These are phyloP conservation scores for Euryodendron excelsum DNA, from an alignment of 148 eudicot genomes.

Conservation along the genomic window DNA sequence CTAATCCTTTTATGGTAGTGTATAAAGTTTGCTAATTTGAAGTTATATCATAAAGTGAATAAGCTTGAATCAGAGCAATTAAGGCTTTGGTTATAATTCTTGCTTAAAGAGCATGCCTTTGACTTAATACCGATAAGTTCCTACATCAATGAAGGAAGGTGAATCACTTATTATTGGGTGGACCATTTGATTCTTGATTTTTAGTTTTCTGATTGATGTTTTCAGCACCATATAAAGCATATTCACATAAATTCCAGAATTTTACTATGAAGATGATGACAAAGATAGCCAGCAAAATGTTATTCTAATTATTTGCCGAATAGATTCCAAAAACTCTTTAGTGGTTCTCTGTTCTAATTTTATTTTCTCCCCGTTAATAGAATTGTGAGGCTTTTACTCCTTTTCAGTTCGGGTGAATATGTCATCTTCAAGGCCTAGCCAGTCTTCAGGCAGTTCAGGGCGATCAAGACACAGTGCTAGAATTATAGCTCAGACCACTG, in stretches of 20 bases:
- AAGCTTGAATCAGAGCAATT: not conserved
- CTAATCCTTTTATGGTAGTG: not conserved
- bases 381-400: not conserved
- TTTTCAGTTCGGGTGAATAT: slow-evolving; percentile 27
- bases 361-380: not conserved
- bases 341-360: not conserved
- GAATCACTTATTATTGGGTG: not conserved
- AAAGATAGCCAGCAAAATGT: not conserved
- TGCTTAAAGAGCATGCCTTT: not conserved
- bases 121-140: not conserved
- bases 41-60: not conserved
- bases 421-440: slow-evolving; percentile 64
- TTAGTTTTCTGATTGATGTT: not conserved
- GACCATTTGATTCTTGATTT: not conserved
- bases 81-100: not conserved
- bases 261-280: slow-evolving; percentile 5
- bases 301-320: not conserved
- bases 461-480: slow-evolving; percentile 68
- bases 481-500: slow-evolving; percentile 69
- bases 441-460: slow-evolving; percentile 57
- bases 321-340: not conserved
- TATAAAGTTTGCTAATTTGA: not conserved
- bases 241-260: not conserved
- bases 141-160: not conserved
- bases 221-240: not conserved